phyloP scores from a whole-genome alignment of 352 stramenopile genomes.

The Halophytophthora polymorphica region DNA sequence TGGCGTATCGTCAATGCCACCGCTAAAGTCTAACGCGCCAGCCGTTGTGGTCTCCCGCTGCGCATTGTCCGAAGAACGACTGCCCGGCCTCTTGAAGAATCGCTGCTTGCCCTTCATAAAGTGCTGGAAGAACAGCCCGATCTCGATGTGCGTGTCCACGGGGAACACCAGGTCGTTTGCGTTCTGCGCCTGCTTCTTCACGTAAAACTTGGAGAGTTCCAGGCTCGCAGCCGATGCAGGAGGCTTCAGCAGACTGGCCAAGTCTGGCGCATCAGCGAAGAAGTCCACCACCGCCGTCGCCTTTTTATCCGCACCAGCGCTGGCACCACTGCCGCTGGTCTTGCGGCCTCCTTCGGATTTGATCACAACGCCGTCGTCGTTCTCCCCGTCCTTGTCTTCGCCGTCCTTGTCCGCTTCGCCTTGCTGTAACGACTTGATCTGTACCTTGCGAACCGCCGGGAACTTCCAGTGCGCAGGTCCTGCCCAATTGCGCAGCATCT shows the following conservation, averaged over 20 bases:
- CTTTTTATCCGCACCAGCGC: slow-evolving; percentile 39
- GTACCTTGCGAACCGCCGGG: slow-evolving; percentile 44
- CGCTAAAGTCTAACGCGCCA: slow-evolving; percentile 18
- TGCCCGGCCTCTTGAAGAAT: slow-evolving; percentile 46
- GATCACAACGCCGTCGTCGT: slow-evolving; percentile 19
- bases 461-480: slow-evolving; percentile 78
- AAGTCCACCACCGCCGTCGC: slow-evolving; percentile 49
- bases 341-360: slow-evolving; percentile 23
- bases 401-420: slow-evolving; percentile 26
- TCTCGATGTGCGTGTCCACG: slow-evolving; percentile 72
- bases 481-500: slow-evolving; percentile 82
- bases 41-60: slow-evolving; percentile 10
- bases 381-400: slow-evolving; percentile 28
- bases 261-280: slow-evolving; percentile 43
- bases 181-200: slow-evolving; percentile 52
- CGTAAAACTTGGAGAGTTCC: slow-evolving; percentile 43
- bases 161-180: slow-evolving; percentile 66
- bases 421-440: slow-evolving; percentile 25
- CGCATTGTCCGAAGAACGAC: slow-evolving; percentile 7
- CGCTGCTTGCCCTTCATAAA: slow-evolving; percentile 75
- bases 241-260: slow-evolving; percentile 41
- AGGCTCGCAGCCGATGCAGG: slow-evolving; percentile 34
- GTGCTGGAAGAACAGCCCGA: slow-evolving; percentile 66
- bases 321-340: slow-evolving; percentile 17
- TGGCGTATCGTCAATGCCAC: slow-evolving; percentile 10